Evolutionary conservation across 2,329 filamentous ascomycete genomes (phyloP), one percentile per base, ranked within the genome.

Genomic region (Curvularia eragrostidis): DNA sequence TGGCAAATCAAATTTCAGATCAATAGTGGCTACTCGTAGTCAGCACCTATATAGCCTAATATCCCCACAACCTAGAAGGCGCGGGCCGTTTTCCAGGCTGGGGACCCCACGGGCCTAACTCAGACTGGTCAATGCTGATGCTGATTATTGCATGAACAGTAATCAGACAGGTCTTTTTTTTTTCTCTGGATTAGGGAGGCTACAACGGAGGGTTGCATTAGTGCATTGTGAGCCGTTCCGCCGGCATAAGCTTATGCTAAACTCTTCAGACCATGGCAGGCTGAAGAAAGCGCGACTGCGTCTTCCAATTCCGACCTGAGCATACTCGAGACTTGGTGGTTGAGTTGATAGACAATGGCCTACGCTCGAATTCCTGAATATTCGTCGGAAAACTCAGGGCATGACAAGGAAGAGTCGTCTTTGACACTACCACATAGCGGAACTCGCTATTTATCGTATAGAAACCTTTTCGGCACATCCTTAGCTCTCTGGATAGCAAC

Each of bases 11-110:
- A 13, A 15, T 15, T 15, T 6, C 32, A 6, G 32, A 34, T 13
- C 32, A 34, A 34, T 13, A 34, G 12, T 34, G 28, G 38, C 12
- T 18, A 21, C 19, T 21, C 21, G 21, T 50, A 50, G 52, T 54
- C 52, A 50, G 46, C 46, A 43, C 15, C 21, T 6, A 46, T 44
- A 55, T 55, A 55, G 53, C 47, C 38, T 55, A 46, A 51, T 51
- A 3, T 55, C 39, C 41, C 10, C 10, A 15, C 32, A 47, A 44
- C 18, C 38, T 15, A 51, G 18, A 56, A 39, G 39, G 30, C 13
- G 48, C 39, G 34, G 47, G 47, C 41, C 32, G 24, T n/a, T 38
- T 21, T 42, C 39, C 39, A 42, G 2, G 10, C 21, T 13, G 39
- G 39, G 19, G 39, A 24, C 18, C 12, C 21, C 19, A 18, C 39